These are phyloP conservation scores for Puccinia triticina DNA, from an alignment of 1,284 basidiomycete genomes.

Conservation along the genomic window DNA sequence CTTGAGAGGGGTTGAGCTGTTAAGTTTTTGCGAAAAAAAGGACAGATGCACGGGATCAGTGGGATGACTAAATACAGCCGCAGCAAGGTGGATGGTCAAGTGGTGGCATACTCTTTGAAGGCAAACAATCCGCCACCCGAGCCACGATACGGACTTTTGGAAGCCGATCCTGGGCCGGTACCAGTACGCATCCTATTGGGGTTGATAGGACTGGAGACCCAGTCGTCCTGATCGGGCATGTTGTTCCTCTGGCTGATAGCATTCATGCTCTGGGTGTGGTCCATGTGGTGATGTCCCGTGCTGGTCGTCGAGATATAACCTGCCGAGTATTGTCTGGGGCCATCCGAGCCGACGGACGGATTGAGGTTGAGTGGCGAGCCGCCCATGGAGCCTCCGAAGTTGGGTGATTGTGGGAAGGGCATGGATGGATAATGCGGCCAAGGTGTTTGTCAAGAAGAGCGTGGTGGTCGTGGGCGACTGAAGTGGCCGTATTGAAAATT, in stretches of 20 bases:
- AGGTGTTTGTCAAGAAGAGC: no score
- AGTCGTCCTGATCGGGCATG: conserved; percentile 33
- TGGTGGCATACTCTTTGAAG: conserved; percentile 37
- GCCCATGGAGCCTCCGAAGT: background rate
- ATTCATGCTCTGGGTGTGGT: conserved; percentile 27
- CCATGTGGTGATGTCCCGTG: conserved; percentile 3
- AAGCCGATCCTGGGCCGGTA: conserved; percentile 22
- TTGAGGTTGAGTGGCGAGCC: conserved; percentile 35
- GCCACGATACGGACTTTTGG: conserved; percentile 28
- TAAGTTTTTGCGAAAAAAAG: background rate
- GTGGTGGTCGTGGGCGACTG: background rate
- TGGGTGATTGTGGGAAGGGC: conserved; percentile 38
- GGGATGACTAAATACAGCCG: background rate
- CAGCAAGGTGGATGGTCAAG: background rate
- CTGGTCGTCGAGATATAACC: conserved; percentile 44
- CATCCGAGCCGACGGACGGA: conserved; percentile 34
- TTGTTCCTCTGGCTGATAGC: conserved; percentile 4
- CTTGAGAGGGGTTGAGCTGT: conserved; percentile 30
- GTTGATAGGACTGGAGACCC: conserved; percentile 29
- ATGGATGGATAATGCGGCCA: background rate
- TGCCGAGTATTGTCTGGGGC: conserved; percentile 41
- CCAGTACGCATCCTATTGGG: conserved; percentile 21
- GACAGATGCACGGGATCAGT: background rate
- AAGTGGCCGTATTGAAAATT: no score
- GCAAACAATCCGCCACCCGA: conserved; percentile 41